These are phyloP conservation scores for Simplicillium aogashimaense DNA, from an alignment of 2,329 filamentous ascomycete species.

Conservation along the genomic window DNA sequence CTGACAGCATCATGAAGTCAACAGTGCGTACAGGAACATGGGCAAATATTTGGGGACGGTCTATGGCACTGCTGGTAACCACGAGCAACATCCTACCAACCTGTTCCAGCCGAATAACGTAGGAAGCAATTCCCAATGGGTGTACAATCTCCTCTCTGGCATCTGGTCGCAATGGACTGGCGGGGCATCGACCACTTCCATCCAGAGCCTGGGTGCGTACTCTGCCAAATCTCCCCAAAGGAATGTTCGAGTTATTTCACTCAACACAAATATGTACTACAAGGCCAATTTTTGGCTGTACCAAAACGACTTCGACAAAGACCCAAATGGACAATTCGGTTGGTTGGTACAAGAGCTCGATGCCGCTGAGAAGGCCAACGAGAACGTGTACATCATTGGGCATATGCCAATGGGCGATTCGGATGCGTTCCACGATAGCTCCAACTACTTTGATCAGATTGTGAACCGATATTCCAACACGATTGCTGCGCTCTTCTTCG, in stretches of 20 bases:
- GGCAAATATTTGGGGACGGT: slow-evolving; percentile 28
- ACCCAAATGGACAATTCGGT: slow-evolving; percentile 40
- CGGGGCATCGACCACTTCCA: slow-evolving; percentile 15
- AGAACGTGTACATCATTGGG: slow-evolving; percentile 47
- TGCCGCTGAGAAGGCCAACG: slow-evolving; percentile 36
- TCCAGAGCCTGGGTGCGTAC: slow-evolving; percentile 36
- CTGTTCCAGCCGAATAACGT: slow-evolving; percentile 32
- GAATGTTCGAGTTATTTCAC: slow-evolving; percentile 45
- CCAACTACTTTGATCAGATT: slow-evolving; percentile 42
- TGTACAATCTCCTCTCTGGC: slow-evolving; percentile 36
- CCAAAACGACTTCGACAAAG: slow-evolving; percentile 34
- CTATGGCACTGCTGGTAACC: slow-evolving; percentile 46
- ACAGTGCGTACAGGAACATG: slow-evolving; percentile 37
- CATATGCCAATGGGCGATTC: slow-evolving; percentile 43
- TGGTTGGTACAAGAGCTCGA: slow-evolving; percentile 46
- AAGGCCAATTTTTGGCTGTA: slow-evolving; percentile 48
- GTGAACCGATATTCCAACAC: slow-evolving; percentile 42
- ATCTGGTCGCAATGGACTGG: slow-evolving; percentile 40
- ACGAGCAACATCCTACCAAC: slow-evolving; percentile 44
- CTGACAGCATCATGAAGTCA: slow-evolving; percentile 20
- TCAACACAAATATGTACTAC: slow-evolving; percentile 52
- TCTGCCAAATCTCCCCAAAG: slow-evolving; percentile 31
- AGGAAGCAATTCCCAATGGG: slow-evolving; percentile 34
- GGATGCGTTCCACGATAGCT: slow-evolving; percentile 42
- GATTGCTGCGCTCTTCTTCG: slow-evolving; percentile 46